phyloP scores from a whole-genome alignment of 2,329 filamentous ascomycete genomes.

The Beauveria medogensis region DNA sequence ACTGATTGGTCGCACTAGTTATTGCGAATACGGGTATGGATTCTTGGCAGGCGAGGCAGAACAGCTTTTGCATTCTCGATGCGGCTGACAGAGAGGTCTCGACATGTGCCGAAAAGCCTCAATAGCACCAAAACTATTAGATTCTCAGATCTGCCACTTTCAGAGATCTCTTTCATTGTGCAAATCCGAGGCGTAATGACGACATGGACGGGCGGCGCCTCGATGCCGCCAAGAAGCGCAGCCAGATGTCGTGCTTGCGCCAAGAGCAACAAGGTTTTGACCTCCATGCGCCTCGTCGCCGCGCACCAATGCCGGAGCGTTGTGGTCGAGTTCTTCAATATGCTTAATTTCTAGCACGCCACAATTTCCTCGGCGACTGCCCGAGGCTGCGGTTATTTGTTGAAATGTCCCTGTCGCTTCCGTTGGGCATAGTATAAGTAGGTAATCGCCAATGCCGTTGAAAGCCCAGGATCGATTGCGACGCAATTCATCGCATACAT shows the following conservation, averaged over 20 bases:
- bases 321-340: neutral
- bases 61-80: too few species aligned
- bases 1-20: neutral
- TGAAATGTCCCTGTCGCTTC: too few species aligned
- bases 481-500: neutral
- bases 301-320: neutral
- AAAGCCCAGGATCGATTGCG: too few species aligned
- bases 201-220: slow-evolving; percentile 1
- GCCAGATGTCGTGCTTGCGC: slow-evolving; percentile 9
- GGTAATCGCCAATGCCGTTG: neutral
- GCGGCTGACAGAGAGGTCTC: too few species aligned
- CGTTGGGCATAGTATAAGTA: neutral
- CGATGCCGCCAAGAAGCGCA: slow-evolving; percentile 6
- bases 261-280: neutral
- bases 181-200: slow-evolving; percentile 6
- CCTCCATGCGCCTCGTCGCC: neutral
- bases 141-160: too few species aligned
- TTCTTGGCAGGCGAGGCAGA: neutral
- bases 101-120: too few species aligned
- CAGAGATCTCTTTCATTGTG: neutral
- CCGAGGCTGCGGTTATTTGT: too few species aligned
- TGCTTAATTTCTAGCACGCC: neutral
- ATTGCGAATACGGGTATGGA: neutral
- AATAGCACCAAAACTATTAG: too few species aligned
- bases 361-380: too few species aligned